These are phyloP conservation scores for Solanum boliviense DNA, from an alignment of 257 asterid species.

Conservation along the genomic window DNA sequence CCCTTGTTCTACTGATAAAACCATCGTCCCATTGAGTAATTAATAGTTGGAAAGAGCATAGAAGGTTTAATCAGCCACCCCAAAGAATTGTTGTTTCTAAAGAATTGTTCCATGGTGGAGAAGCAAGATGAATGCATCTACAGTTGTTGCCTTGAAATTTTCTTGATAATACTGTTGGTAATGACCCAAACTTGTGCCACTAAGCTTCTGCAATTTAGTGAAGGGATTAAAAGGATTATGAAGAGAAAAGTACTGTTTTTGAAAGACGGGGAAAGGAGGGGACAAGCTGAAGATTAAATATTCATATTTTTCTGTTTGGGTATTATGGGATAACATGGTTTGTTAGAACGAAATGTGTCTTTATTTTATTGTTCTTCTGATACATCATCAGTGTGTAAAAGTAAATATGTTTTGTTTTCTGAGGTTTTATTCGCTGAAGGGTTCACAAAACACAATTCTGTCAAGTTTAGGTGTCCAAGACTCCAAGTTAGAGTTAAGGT, in stretches of 20 bases:
- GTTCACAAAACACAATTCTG: neutral
- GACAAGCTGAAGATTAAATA: neutral
- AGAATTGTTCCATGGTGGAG: slow-evolving; percentile 19
- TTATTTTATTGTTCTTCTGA: neutral
- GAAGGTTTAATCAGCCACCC: slow-evolving; percentile 13
- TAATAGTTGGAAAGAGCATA: neutral
- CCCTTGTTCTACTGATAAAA: neutral
- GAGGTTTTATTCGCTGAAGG: neutral
- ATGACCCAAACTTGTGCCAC: slow-evolving; percentile 5
- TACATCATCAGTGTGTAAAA: neutral
- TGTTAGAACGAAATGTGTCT: neutral
- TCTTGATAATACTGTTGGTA: neutral
- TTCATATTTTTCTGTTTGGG: neutral
- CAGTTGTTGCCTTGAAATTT: neutral
- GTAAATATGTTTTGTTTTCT: neutral
- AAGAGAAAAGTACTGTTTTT: neutral
- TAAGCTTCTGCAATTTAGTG: neutral
- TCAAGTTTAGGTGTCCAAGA: neutral
- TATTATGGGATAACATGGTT: neutral
- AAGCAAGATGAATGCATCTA: slow-evolving; percentile 4
- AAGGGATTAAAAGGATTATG: neutral
- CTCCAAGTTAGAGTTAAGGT: neutral
- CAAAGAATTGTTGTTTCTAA: slow-evolving; percentile 8
- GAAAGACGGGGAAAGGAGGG: neutral
- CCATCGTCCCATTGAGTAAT: neutral